Percentiles rank a stretch among this genome's conserved stretches.
phyloP scores from a whole-genome alignment of 495 filamentous ascomycete genomes.

The Aspergillus incahuasiensis region DNA sequence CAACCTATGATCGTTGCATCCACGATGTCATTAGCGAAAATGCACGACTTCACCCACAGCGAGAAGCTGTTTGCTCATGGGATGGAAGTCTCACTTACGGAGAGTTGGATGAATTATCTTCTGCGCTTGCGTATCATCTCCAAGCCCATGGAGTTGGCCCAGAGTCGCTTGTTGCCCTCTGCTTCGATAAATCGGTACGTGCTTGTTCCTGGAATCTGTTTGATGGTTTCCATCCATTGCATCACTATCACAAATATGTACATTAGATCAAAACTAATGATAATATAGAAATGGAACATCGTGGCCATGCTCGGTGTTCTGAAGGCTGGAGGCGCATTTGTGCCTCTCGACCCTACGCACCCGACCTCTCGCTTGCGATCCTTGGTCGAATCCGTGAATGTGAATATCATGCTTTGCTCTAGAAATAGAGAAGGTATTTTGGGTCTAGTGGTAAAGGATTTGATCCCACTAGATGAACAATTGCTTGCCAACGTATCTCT shows the following conservation, averaged over 20 bases:
- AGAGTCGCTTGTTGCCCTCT: conserved; percentile 47
- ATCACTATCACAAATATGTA: background rate
- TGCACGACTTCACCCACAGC: conserved; percentile 31
- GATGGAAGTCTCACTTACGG: conserved; percentile 56
- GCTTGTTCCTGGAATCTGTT: background rate
- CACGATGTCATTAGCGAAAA: conserved; percentile 49
- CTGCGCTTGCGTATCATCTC: conserved; percentile 43
- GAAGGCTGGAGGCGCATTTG: conserved; percentile 56
- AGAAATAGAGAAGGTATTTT: conserved; percentile 25
- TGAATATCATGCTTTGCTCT: conserved; percentile 52
- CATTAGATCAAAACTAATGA: background rate
- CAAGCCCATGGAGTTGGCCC: conserved; percentile 44
- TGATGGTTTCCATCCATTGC: background rate
- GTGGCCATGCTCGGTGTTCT: conserved; percentile 54
- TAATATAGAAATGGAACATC: conserved; percentile 45
- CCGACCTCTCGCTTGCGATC: conserved; percentile 46
- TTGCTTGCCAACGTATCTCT: conserved; percentile 24
- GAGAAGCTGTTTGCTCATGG: conserved; percentile 50
- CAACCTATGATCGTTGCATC: conserved; percentile 42
- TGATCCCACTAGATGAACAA: conserved; percentile 35
- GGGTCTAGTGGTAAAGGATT: conserved; percentile 23
- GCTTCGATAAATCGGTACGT: conserved; percentile 55
- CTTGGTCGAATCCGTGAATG: conserved; percentile 37
- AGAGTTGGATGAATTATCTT: conserved; percentile 46
- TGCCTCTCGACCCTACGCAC: conserved; percentile 55